Conservation (phyloP, 768 basidiomycete species). For the Candolleomyces eurysporus region DNA sequence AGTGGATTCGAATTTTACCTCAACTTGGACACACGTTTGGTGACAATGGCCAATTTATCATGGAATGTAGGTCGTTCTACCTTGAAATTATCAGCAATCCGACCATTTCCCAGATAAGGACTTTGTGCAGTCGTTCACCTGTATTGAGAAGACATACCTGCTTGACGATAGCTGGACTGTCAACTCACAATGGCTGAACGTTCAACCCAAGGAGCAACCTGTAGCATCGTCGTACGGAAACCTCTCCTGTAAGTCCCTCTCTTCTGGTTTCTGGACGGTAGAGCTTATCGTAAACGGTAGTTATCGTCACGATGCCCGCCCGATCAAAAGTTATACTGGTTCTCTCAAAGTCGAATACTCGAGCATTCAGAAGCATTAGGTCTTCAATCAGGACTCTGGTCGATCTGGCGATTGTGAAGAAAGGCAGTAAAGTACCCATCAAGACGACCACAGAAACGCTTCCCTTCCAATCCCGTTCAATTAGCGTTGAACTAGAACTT, state of each 20-base stretch:
- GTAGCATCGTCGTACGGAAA: constrained; percentile 46
- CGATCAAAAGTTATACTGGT: constrained; percentile 37
- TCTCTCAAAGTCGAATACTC: constrained; percentile 41
- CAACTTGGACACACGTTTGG: constrained; percentile 38
- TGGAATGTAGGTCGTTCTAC: constrained; percentile 35
- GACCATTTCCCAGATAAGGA: constrained; percentile 24
- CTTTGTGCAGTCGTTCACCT: constrained; percentile 35
- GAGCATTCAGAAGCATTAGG: constrained; percentile 39
- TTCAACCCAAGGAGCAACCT: constrained; percentile 27
- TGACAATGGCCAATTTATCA: constrained; percentile 44
- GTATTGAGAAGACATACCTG: constrained; percentile 35
- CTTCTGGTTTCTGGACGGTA: background rate
- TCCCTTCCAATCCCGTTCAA: constrained; percentile 27
- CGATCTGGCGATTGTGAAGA: constrained; percentile 44
- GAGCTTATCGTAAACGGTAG: background rate
- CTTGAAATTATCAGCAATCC: background rate
- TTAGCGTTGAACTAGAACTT: constrained; percentile 30
- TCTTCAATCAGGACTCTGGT: constrained; percentile 33
- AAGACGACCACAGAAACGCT: constrained; percentile 25
- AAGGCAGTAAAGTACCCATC: constrained; percentile 26
- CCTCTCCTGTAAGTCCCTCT: constrained; percentile 36
- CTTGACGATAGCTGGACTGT: constrained; percentile 42
- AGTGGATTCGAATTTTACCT: constrained; percentile 35
- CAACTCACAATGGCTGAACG: constrained; percentile 42
- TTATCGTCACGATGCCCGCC: constrained; percentile 20